Evolutionary conservation across 2,329 filamentous ascomycete genomes (phyloP).

Genomic region (Aureobasidium sp.): DNA sequence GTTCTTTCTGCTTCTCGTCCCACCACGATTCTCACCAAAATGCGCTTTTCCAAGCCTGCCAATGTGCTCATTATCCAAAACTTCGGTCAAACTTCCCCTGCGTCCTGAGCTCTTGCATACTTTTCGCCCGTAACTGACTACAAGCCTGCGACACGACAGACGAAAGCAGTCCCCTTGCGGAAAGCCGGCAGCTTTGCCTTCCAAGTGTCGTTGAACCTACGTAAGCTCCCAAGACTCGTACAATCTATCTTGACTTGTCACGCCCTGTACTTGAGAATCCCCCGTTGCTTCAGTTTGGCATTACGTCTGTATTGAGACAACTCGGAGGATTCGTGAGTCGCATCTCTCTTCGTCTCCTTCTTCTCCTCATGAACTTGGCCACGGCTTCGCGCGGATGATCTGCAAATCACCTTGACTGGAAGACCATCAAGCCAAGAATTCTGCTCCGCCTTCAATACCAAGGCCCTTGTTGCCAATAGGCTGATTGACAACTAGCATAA

Average conservation of each 20-base stretch:
- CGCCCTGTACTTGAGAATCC: neutral
- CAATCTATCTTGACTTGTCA: neutral
- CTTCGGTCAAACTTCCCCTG: neutral
- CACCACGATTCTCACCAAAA: neutral
- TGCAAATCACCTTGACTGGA: neutral
- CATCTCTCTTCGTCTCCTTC: neutral
- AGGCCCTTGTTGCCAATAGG: neutral
- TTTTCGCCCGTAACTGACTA: neutral
- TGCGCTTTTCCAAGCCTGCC: neutral
- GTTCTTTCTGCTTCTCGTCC: neutral
- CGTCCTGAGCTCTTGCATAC: neutral
- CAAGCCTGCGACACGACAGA: neutral
- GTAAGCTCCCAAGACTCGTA: conserved; percentile 4
- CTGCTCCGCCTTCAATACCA: neutral
- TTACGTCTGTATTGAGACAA: neutral
- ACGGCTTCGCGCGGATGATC: neutral
- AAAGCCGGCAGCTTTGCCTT: neutral
- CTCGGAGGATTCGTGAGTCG: neutral
- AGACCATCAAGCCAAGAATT: neutral
- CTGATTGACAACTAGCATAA: no score
- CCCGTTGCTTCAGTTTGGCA: neutral
- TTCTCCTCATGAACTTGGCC: neutral
- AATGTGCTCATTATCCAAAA: neutral
- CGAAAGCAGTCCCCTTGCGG: neutral
- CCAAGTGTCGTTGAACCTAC: neutral